Evolutionary conservation across 768 basidiomycete genomes (phyloP).

Genomic region (Lentinula aciculospora): DNA sequence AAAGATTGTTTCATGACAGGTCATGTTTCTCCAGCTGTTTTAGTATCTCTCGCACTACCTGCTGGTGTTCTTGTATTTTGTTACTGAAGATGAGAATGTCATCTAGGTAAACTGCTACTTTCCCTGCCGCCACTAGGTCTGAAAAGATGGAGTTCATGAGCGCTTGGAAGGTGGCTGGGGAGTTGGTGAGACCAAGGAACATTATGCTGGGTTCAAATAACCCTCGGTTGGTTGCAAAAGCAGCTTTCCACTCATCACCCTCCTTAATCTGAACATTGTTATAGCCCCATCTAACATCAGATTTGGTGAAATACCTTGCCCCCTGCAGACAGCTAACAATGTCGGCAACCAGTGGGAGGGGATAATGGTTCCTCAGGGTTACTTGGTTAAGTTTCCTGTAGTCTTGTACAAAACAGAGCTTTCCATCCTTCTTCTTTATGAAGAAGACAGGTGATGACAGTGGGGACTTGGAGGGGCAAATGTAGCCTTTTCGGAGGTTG

Average conservation of each 20-base stretch:
- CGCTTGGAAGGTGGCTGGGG: conserved; percentile 22
- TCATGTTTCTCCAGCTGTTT: conserved; percentile 13
- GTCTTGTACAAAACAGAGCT: too few species aligned
- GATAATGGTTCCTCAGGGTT: too few species aligned
- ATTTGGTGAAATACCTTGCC: too few species aligned
- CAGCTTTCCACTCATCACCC: conserved; percentile 39
- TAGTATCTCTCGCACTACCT: conserved; percentile 13
- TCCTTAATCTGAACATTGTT: conserved; percentile 34
- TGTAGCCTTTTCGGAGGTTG: too few species aligned
- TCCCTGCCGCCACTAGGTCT: conserved; percentile 17
- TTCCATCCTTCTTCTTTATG: too few species aligned
- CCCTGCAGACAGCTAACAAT: too few species aligned
- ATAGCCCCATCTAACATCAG: conserved; percentile 32
- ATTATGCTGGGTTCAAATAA: conserved; percentile 36
- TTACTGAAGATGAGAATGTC: conserved; percentile 22
- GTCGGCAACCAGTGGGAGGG: too few species aligned
- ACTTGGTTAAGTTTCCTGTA: too few species aligned
- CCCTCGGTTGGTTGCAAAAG: conserved; percentile 31
- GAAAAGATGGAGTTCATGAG: conserved; percentile 29
- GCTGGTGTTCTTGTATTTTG: conserved; percentile 6
- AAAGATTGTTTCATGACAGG: too few species aligned
- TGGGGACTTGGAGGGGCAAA: too few species aligned
- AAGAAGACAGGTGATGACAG: too few species aligned
- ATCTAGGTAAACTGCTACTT: conserved; percentile 26
- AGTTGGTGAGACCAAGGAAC: conserved; percentile 32